phyloP scores from a whole-genome alignment of 1,139 yeast genomes.

The Scheffersomyces cryptocercus region DNA sequence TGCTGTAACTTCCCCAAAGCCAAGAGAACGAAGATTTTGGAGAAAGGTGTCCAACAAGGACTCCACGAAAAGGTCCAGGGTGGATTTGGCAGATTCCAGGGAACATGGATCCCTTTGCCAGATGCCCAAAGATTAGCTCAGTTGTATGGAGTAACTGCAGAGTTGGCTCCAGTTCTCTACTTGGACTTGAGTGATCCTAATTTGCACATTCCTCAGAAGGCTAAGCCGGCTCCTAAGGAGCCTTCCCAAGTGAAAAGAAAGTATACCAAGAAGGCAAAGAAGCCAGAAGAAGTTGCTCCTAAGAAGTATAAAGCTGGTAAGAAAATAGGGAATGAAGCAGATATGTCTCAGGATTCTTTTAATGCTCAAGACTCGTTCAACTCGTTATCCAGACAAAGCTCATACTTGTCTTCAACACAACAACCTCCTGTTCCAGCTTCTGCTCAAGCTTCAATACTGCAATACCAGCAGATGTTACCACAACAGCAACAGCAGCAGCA shows the following conservation, averaged over 20 bases:
- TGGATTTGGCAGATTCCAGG: constrained; percentile 96
- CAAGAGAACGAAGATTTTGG: constrained; percentile 86
- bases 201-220: constrained; percentile 48
- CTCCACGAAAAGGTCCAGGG: constrained; percentile 94
- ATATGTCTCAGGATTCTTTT: constrained; percentile 11
- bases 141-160: constrained; percentile 54
- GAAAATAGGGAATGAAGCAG: constrained; percentile 2
- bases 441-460: constrained; percentile 12
- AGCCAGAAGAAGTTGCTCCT: constrained; percentile 37
- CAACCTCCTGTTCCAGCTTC: constrained; percentile 1
- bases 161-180: constrained; percentile 54
- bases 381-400: constrained; percentile 15
- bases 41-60: constrained; percentile 86
- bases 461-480: constrained; percentile 25
- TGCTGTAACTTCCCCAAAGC: constrained; percentile 96
- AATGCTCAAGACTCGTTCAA: constrained; percentile 18
- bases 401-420: constrained; percentile 6
- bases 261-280: constrained; percentile 39
- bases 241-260: constrained; percentile 49
- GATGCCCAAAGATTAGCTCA: constrained; percentile 56
- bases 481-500: constrained; percentile 12
- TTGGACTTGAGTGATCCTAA: constrained; percentile 51
- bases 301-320: constrained; percentile 33
- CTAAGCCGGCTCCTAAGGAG: constrained; percentile 44
- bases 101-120: constrained; percentile 91